Percentiles rank a stretch among this genome's conserved stretches.
Evolutionary conservation across 1,139 yeast genomes (phyloP).

Genomic region (Kodamaea arcana): DNA sequence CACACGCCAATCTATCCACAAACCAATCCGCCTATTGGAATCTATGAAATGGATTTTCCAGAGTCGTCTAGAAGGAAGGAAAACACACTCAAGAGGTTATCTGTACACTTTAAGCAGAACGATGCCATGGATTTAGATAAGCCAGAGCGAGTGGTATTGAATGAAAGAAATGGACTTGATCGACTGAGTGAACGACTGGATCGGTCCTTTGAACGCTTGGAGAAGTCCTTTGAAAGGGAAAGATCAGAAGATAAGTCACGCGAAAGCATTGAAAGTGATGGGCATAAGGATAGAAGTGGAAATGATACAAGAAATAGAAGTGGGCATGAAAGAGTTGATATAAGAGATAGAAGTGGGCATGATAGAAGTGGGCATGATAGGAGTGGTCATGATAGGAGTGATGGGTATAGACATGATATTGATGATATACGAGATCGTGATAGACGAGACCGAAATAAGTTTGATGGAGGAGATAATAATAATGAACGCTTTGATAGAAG

Average conservation of each 20-base stretch:
- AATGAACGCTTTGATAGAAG: background rate
- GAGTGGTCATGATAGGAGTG: background rate
- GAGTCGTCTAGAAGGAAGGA: constrained; percentile 13
- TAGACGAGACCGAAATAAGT: background rate
- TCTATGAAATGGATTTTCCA: constrained; percentile 34
- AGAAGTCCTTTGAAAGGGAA: constrained; percentile 3
- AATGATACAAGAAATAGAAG: background rate
- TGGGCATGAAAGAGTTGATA: background rate
- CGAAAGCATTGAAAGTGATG: background rate
- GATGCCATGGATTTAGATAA: constrained; percentile 8
- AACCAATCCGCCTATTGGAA: too few relatives aligned
- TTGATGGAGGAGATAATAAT: background rate
- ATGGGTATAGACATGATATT: background rate
- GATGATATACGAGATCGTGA: background rate
- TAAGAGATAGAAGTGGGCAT: background rate
- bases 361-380: background rate
- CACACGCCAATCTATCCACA: too few relatives aligned
- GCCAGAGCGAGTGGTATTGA: constrained; percentile 1
- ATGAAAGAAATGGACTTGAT: constrained; percentile 9
- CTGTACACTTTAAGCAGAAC: constrained; percentile 28
- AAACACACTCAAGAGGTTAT: constrained; percentile 25
- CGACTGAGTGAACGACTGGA: constrained; percentile 3
- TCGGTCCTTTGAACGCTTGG: constrained; percentile 1
- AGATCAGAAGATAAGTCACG: constrained; percentile 1
- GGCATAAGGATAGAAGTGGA: background rate